Percentiles rank a stretch among this genome's conserved stretches.
These are phyloP conservation scores for Capsella rubella DNA, from an alignment of 441 rosid species.

Conservation along the genomic window DNA sequence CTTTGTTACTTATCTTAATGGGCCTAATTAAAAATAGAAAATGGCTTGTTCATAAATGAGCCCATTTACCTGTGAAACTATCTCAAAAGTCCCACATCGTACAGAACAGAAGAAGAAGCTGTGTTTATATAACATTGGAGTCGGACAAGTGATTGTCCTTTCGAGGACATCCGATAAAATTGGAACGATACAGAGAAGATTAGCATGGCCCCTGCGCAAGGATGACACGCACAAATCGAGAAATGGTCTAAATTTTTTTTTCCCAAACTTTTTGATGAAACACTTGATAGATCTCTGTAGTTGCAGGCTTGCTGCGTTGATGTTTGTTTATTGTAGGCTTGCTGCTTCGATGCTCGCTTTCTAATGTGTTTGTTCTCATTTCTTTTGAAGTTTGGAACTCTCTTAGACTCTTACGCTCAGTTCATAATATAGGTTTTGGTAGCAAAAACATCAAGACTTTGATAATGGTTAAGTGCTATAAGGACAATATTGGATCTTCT, in stretches of 20 bases:
- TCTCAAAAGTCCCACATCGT: background rate
- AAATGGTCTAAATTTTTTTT: slow-evolving; percentile 57
- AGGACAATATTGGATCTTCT: too few species aligned
- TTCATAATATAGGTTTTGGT: too few species aligned
- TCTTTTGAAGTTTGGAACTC: too few species aligned
- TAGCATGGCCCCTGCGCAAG: slow-evolving; percentile 77
- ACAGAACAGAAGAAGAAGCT: background rate
- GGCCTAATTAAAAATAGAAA: background rate
- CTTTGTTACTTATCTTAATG: background rate
- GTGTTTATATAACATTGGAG: background rate
- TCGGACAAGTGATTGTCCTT: background rate
- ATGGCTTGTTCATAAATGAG: background rate
- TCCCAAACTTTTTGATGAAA: too few species aligned
- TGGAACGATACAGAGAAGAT: slow-evolving; percentile 79
- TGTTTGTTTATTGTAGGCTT: too few species aligned
- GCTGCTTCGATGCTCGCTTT: too few species aligned
- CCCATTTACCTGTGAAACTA: background rate
- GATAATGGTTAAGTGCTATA: too few species aligned
- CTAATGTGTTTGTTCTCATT: too few species aligned
- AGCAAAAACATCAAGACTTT: too few species aligned
- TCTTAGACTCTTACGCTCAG: too few species aligned
- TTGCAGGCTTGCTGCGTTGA: too few species aligned
- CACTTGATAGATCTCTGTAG: too few species aligned
- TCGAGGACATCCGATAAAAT: slow-evolving; percentile 69
- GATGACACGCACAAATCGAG: slow-evolving; percentile 74